Percentiles rank a stretch among this genome's conserved stretches.
Conservation (phyloP, 106 monocot genomes). For the Dendrobium nobile region DNA sequence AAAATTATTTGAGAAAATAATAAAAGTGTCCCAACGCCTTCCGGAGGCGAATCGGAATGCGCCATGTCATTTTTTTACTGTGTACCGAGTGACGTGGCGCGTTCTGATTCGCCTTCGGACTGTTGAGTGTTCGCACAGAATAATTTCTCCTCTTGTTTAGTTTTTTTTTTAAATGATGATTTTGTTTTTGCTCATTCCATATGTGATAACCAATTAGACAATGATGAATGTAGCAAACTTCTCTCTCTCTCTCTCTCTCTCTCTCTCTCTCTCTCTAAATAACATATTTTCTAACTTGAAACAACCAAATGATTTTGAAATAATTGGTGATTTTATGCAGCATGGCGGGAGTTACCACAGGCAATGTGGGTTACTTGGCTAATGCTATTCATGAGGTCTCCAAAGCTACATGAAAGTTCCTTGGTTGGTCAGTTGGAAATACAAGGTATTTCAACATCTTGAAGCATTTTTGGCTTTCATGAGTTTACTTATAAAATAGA, state of each 20-base stretch:
- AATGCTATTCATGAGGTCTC: constrained; percentile 94
- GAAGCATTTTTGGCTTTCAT: neutral
- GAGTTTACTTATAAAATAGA: neutral
- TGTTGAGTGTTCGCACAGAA: fast-evolving
- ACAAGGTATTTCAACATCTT: neutral
- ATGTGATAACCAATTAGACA: neutral
- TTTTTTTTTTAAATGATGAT: neutral
- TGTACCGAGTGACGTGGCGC: too few species aligned
- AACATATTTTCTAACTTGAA: too few species aligned
- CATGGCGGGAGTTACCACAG: constrained; percentile 91
- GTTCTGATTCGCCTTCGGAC: too few species aligned
- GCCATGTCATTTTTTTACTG: too few species aligned
- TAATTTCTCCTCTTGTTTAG: neutral
- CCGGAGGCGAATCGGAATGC: too few species aligned
- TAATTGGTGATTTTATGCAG: constrained; percentile 28
- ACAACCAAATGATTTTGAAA: too few species aligned
- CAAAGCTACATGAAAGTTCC: constrained; percentile 31
- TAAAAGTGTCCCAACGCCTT: too few species aligned
- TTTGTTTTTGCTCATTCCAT: neutral
- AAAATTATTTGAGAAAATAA: too few species aligned
- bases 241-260: too few species aligned
- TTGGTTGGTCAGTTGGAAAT: neutral
- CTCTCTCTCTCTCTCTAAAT: too few species aligned
- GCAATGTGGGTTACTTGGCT: constrained; percentile 78
- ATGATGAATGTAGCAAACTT: too few species aligned